Conservation (phyloP, 2,329 filamentous ascomycete genomes). For the Sporothrix mexicana region DNA sequence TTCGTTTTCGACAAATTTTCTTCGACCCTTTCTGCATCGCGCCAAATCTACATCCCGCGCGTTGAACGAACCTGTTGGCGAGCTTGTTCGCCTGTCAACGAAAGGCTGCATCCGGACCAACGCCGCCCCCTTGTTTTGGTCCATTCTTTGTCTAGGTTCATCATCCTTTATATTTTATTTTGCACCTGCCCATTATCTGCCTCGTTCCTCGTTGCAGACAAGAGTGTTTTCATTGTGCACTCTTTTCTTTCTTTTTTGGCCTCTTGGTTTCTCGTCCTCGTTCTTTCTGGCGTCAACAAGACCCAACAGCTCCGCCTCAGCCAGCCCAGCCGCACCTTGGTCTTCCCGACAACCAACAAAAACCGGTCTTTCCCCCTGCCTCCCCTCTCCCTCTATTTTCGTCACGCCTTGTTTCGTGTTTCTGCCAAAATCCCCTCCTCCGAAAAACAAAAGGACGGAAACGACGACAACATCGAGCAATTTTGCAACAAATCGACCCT, state of each 20-base stretch:
- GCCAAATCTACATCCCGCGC: conserved; percentile 5
- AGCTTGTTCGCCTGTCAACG: conserved; percentile 16
- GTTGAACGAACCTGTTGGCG: background rate
- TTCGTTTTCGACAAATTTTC: background rate
- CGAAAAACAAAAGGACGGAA: conserved; percentile 2
- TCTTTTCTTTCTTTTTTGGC: background rate
- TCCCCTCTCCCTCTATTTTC: conserved; percentile 24
- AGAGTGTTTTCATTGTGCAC: background rate
- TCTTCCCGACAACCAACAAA: conserved; percentile 28
- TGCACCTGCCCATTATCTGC: conserved; percentile 4
- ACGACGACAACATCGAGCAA: background rate
- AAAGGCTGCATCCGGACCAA: conserved; percentile 28
- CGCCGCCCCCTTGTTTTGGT: conserved; percentile 24
- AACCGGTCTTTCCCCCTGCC: conserved; percentile 26
- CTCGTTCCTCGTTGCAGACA: background rate
- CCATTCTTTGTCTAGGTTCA: conserved; percentile 4
- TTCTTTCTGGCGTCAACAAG: background rate
- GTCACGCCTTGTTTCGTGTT: conserved; percentile 22
- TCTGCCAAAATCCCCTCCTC: conserved; percentile 12
- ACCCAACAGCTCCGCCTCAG: conserved; percentile 9
- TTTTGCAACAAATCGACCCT: background rate
- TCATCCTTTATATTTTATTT: background rate
- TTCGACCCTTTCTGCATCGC: background rate
- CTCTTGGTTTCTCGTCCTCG: background rate
- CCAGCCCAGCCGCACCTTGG: conserved; percentile 31